Evolutionary conservation across 2,329 filamentous ascomycete species (phyloP).

Genomic region (Aureobasidium sp.): DNA sequence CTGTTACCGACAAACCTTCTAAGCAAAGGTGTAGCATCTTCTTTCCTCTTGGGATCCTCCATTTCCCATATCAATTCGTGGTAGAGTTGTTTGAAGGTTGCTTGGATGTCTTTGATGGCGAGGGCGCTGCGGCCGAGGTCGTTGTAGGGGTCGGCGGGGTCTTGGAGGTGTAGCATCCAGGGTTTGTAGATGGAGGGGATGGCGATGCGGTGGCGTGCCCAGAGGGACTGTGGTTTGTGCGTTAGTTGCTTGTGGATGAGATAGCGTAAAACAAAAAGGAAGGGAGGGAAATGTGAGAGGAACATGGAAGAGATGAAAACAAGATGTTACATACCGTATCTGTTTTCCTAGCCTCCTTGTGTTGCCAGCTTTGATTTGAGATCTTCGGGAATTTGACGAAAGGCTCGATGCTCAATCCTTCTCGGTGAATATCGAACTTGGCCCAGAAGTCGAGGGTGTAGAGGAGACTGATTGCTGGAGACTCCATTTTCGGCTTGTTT

Average conservation of each 20-base stretch:
- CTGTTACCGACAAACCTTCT: constrained; percentile 20
- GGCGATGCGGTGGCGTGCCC: constrained; percentile 11
- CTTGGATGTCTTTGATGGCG: constrained; percentile 42
- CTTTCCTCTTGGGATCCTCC: not conserved
- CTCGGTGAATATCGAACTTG: constrained; percentile 36
- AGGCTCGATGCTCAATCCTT: constrained; percentile 44
- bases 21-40: constrained; percentile 14
- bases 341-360: not conserved
- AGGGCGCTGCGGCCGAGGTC: constrained; percentile 45
- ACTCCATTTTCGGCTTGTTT: too few relatives aligned
- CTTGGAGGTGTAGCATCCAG: constrained; percentile 47
- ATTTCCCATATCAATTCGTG: constrained; percentile 8
- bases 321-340: not conserved
- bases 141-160: constrained; percentile 50
- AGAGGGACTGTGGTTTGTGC: constrained; percentile 8
- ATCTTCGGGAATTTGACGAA: constrained; percentile 33
- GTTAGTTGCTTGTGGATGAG: constrained; percentile 19
- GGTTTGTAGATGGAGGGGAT: constrained; percentile 21
- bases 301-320: too few relatives aligned
- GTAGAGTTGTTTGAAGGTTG: constrained; percentile 21
- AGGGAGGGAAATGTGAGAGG: too few relatives aligned
- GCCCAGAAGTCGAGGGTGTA: constrained; percentile 44
- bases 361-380: not conserved
- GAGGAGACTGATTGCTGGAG: constrained; percentile 31
- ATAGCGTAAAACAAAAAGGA: too few relatives aligned